phyloP scores from a whole-genome alignment of 106 monocot genomes.

The Alisma plantagoaquatica region DNA sequence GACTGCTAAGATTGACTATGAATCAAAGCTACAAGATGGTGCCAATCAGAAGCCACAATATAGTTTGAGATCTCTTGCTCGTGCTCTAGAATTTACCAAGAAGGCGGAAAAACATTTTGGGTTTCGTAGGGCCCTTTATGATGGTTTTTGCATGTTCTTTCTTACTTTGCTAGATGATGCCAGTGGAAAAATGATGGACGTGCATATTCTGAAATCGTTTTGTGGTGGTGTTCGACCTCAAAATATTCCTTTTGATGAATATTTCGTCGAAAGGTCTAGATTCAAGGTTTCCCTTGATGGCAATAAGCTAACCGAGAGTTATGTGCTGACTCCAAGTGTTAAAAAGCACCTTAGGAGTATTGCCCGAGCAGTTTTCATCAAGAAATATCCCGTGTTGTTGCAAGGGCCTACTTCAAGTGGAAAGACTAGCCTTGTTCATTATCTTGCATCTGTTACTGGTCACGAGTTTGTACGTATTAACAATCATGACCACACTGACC shows the following conservation, averaged over 20 bases:
- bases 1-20: slow-evolving; percentile 60
- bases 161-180: slow-evolving; percentile 66
- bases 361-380: slow-evolving; percentile 86
- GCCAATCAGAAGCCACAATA: slow-evolving; percentile 95
- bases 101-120: slow-evolving; percentile 50
- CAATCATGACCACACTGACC: slow-evolving; percentile 98
- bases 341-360: slow-evolving; percentile 63
- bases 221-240: slow-evolving; percentile 27
- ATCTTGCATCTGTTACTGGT: slow-evolving; percentile 74
- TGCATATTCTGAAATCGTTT: slow-evolving; percentile 37
- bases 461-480: slow-evolving; percentile 95
- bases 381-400: slow-evolving; percentile 82
- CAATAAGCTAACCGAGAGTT: slow-evolving; percentile 26
- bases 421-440: slow-evolving; percentile 85
- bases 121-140: slow-evolving; percentile 67
- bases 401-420: slow-evolving; percentile 99
- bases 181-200: slow-evolving; percentile 65
- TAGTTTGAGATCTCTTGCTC: slow-evolving; percentile 92
- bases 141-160: slow-evolving; percentile 98
- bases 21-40: slow-evolving; percentile 81
- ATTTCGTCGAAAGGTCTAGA: slow-evolving; percentile 22
- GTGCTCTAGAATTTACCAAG: slow-evolving; percentile 68
- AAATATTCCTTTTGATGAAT: slow-evolving; percentile 38
- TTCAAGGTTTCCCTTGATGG: not conserved
- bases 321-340: slow-evolving; percentile 74